Evolutionary conservation across 805 yeast species (phyloP).

Genomic region (Yarrowia phangngaensis): DNA sequence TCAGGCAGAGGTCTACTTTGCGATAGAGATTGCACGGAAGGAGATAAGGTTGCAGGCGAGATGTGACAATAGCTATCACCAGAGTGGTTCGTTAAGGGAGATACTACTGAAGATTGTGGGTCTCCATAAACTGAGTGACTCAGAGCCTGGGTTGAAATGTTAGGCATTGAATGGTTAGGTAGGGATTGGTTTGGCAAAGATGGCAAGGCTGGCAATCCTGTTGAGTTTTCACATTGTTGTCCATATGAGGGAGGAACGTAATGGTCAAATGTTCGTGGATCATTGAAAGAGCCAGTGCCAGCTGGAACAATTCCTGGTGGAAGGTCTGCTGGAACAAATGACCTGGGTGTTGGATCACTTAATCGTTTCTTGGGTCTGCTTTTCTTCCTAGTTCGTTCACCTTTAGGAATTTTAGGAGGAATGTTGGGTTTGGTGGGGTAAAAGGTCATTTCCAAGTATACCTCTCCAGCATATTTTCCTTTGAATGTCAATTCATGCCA

Average conservation of each 20-base stretch:
- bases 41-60: no score
- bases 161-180: conserved; percentile 4
- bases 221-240: no score
- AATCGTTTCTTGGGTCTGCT: conserved; percentile 6
- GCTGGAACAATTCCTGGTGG: conserved; percentile 21
- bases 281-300: conserved; percentile 11
- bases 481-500: conserved; percentile 75
- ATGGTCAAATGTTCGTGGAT: conserved; percentile 16
- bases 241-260: conserved; percentile 11
- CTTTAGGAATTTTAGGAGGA: conserved; percentile 32
- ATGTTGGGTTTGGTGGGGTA: conserved; percentile 50
- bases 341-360: background rate
- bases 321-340: background rate
- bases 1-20: conserved; percentile 19
- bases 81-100: conserved; percentile 2
- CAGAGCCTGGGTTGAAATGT: conserved; percentile 3
- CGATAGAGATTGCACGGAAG: conserved; percentile 4
- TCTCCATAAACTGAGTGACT: conserved; percentile 13
- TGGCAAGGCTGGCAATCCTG: conserved; percentile 8
- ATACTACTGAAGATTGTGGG: background rate
- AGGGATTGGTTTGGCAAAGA: conserved; percentile 8
- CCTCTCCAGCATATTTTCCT: conserved; percentile 77
- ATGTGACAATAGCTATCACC: no score
- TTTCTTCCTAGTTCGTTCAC: conserved; percentile 21
- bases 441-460: conserved; percentile 87